phyloP scores from a whole-genome alignment of 306 rosid genomes.

The Quercus parvula region DNA sequence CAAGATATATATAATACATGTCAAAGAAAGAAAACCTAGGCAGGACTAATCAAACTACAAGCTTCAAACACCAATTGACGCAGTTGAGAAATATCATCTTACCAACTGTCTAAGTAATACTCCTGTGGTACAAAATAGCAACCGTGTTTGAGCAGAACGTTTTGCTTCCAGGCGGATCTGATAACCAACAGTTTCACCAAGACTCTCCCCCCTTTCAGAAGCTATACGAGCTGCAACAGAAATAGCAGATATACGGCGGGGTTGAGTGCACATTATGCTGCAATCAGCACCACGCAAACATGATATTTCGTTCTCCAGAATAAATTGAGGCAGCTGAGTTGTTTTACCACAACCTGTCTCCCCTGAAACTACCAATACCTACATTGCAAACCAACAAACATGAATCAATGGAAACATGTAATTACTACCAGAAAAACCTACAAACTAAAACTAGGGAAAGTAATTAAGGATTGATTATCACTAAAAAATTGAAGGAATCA shows the following conservation, averaged over 20 bases:
- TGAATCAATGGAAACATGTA: not conserved
- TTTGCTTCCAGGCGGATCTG: conserved; percentile 93
- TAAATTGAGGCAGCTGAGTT: conserved; percentile 90
- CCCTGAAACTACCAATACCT: conserved; percentile 98
- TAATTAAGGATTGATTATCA: not conserved
- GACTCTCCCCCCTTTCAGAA: conserved; percentile 86
- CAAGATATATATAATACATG: not conserved
- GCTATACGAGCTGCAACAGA: conserved; percentile 94
- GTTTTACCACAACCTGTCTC: conserved; percentile 99
- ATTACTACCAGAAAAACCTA: conserved; percentile 6
- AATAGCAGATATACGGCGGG: conserved; percentile 96
- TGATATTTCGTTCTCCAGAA: conserved; percentile 79
- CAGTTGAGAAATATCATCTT: conserved; percentile 23
- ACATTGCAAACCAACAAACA: conserved; percentile 22
- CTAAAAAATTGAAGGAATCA: not conserved
- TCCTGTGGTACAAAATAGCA: conserved; percentile 95
- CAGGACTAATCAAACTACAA: conserved; percentile 2
- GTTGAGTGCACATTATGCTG: conserved; percentile 89
- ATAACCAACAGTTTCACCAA: conserved; percentile 91
- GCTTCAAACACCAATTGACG: conserved; percentile 11
- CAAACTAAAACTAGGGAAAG: not conserved
- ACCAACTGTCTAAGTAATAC: conserved; percentile 92
- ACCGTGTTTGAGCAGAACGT: conserved; percentile 70
- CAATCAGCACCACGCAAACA: conserved; percentile 74
- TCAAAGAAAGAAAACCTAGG: not conserved